Percentiles rank a stretch among this genome's conserved stretches.
These are phyloP conservation scores for Tephrocybe rancida DNA, from an alignment of 768 basidiomycete genomes.

Conservation along the genomic window DNA sequence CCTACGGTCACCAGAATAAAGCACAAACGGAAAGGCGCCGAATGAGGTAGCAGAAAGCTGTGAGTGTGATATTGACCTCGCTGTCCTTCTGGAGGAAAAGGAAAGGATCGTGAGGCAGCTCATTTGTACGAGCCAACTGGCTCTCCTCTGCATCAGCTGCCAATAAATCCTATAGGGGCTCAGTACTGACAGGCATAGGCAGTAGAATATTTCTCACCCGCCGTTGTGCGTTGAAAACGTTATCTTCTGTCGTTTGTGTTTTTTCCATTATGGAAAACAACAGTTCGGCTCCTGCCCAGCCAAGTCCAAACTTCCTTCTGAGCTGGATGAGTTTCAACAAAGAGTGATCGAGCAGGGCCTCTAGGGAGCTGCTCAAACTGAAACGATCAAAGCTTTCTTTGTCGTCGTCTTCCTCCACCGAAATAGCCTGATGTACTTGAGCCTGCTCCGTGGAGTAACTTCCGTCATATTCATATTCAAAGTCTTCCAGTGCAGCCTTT, in stretches of 20 bases:
- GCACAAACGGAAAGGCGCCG: constrained; percentile 58
- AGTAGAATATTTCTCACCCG: constrained; percentile 26
- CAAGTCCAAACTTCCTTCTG: constrained; percentile 52
- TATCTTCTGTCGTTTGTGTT: constrained; percentile 40
- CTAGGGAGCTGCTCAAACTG: constrained; percentile 65
- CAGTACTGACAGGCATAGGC: not conserved
- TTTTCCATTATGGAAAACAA: constrained; percentile 48
- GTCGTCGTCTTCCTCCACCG: constrained; percentile 33
- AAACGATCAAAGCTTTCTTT: constrained; percentile 56
- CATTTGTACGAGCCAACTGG: constrained; percentile 37
- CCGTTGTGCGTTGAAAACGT: constrained; percentile 34
- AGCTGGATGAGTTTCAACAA: constrained; percentile 56
- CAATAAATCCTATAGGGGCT: constrained; percentile 30
- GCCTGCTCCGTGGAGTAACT: constrained; percentile 16
- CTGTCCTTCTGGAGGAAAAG: constrained; percentile 28
- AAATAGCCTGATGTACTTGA: constrained; percentile 13
- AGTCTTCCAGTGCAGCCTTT: constrained; percentile 30
- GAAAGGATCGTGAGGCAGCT: constrained; percentile 61
- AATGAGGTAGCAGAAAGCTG: constrained; percentile 66
- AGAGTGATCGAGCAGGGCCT: constrained; percentile 58
- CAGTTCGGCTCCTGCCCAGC: constrained; percentile 72
- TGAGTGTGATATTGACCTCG: constrained; percentile 59
- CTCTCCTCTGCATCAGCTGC: constrained; percentile 49
- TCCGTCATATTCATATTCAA: constrained; percentile 24
- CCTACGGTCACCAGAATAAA: not conserved